Percentiles rank a stretch among this genome's conserved stretches.
phyloP scores from a whole-genome alignment of 129 eudicot species.

The Pittosporum tobira region DNA sequence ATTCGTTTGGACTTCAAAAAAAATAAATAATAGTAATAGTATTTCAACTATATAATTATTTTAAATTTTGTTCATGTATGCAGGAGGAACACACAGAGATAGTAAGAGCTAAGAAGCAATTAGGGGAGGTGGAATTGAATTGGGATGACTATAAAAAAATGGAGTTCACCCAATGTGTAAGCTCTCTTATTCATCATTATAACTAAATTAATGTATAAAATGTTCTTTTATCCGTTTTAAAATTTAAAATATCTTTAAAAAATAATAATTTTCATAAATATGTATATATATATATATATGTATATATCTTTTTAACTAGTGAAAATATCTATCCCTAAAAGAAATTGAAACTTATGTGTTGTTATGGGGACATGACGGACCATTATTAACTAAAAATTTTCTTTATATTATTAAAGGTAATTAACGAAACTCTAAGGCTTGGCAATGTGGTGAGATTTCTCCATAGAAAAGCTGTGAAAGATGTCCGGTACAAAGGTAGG shows the following conservation, averaged over 20 bases:
- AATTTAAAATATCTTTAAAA: too few relatives aligned
- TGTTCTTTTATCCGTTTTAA: too few relatives aligned
- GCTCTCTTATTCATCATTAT: slow-evolving; percentile 7
- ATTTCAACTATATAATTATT: neutral
- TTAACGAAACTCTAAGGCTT: slow-evolving; percentile 80
- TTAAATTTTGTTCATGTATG: neutral
- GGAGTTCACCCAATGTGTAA: slow-evolving; percentile 98
- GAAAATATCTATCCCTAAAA: too few relatives aligned
- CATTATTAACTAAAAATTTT: too few relatives aligned
- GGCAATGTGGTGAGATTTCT: slow-evolving; percentile 97
- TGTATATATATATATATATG: too few relatives aligned
- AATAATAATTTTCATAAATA: too few relatives aligned
- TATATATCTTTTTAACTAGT: too few relatives aligned
- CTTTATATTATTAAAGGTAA: slow-evolving; percentile 44
- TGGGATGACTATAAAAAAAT: slow-evolving; percentile 96
- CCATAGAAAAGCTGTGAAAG: slow-evolving; percentile 85
- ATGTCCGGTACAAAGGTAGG: slow-evolving; percentile 87
- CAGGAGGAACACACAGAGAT: slow-evolving; percentile 78
- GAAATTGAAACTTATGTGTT: too few relatives aligned
- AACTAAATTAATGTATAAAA: too few relatives aligned
- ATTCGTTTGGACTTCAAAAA: too few relatives aligned
- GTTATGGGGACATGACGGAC: too few relatives aligned
- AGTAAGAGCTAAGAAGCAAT: slow-evolving; percentile 41
- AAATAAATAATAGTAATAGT: neutral
- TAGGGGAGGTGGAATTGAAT: slow-evolving; percentile 50